Percentiles rank a stretch among this genome's conserved stretches.
Conservation (phyloP, 2,329 filamentous ascomycete genomes). For the Penicillium sp. region DNA sequence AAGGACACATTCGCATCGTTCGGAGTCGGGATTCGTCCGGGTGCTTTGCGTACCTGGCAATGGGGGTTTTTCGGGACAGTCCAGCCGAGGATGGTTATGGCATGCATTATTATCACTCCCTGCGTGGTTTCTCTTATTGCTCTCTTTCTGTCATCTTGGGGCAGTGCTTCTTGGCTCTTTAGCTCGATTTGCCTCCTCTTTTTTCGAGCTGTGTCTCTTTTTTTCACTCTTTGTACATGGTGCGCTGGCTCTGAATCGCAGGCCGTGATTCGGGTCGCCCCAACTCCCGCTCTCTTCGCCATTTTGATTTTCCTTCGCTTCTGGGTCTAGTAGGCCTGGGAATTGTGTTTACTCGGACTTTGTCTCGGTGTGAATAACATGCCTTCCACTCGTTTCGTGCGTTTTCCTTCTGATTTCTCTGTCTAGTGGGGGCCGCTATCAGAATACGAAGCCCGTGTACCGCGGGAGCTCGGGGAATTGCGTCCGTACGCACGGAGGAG, state of each 20-base stretch:
- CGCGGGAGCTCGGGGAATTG: too few species aligned
- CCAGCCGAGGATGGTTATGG: constrained; percentile 14
- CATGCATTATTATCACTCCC: constrained; percentile 8
- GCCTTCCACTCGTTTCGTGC: constrained; percentile 14
- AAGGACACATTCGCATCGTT: constrained; percentile 19
- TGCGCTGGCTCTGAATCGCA: too few species aligned
- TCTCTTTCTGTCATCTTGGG: too few species aligned
- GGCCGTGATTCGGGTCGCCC: too few species aligned
- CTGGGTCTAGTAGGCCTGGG: neutral
- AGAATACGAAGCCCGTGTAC: too few species aligned
- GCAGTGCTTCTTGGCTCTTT: too few species aligned
- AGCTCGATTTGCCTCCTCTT: too few species aligned
- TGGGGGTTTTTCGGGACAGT: constrained; percentile 8
- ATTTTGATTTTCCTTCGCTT: constrained; percentile 1
- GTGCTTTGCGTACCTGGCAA: constrained; percentile 12
- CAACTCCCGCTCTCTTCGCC: constrained; percentile 5
- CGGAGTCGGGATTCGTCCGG: constrained; percentile 23
- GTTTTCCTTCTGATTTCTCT: neutral
- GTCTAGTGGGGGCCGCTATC: too few species aligned
- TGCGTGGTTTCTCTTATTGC: constrained; percentile 1
- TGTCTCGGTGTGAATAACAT: constrained; percentile 13
- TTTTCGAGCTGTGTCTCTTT: too few species aligned
- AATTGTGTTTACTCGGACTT: neutral
- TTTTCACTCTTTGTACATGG: too few species aligned
- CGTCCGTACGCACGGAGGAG: too few species aligned